These are phyloP conservation scores for Acer saccharum DNA, from an alignment of 345 rosid species.

Conservation along the genomic window DNA sequence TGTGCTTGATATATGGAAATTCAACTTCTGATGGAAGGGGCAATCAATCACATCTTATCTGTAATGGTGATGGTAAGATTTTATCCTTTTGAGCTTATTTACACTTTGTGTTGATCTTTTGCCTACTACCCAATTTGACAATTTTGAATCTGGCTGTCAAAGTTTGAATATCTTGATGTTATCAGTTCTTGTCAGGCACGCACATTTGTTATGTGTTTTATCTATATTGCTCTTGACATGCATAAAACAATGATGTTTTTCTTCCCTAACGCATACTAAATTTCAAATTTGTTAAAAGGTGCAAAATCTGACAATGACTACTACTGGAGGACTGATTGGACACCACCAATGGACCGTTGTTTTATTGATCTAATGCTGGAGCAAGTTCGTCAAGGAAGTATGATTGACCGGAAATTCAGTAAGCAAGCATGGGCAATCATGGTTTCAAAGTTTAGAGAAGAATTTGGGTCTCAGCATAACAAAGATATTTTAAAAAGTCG, in stretches of 20 bases:
- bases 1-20: conserved; percentile 50
- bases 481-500: conserved; percentile 42
- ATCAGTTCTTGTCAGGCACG: neutral
- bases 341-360: conserved; percentile 50
- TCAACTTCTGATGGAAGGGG: conserved; percentile 26
- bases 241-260: neutral
- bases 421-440: conserved; percentile 49
- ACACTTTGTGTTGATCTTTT: neutral
- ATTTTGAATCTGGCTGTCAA: neutral
- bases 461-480: conserved; percentile 44
- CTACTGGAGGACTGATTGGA: conserved; percentile 39
- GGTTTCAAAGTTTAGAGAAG: conserved; percentile 42
- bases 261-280: neutral
- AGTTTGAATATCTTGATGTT: neutral
- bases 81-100: neutral
- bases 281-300: conserved; percentile 35
- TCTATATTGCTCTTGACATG: conserved; percentile 7
- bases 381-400: conserved; percentile 45
- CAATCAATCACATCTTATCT: conserved; percentile 23
- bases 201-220: neutral
- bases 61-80: conserved; percentile 33
- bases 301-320: conserved; percentile 25
- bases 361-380: conserved; percentile 53
- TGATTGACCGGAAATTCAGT: conserved; percentile 33
- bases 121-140: neutral